Conservation (phyloP, 2,329 filamentous ascomycete genomes). For the Tolypocladium amazonense region DNA sequence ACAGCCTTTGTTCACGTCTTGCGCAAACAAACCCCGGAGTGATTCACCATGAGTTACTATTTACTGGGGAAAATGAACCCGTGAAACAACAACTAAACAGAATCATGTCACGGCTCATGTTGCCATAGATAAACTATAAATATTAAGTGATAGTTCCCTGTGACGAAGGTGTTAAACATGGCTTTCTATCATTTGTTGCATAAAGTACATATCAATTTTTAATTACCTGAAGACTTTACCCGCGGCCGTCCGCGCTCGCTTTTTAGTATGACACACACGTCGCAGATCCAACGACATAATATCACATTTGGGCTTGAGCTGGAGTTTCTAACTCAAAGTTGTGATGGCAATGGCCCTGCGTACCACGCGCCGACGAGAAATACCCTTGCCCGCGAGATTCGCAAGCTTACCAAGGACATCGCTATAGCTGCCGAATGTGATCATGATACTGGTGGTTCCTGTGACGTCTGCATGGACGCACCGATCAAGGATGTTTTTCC, state of each 20-base stretch:
- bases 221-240: too few species aligned
- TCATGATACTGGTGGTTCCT: neutral
- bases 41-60: neutral
- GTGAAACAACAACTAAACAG: neutral
- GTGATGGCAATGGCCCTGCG: neutral
- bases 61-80: neutral
- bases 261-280: neutral
- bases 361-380: neutral
- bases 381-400: neutral
- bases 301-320: conserved; percentile 13
- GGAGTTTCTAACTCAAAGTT: conserved; percentile 8
- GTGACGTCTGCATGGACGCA: neutral
- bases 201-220: too few species aligned
- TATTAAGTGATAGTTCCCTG: neutral
- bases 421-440: neutral
- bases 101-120: neutral
- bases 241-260: too few species aligned
- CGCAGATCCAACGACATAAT: neutral
- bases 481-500: neutral
- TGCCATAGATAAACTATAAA: neutral
- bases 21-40: neutral
- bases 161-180: neutral
- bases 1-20: neutral
- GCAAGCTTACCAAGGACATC: neutral
- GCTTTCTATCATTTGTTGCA: too few species aligned